Evolutionary conservation across 164 flowering plant genomes (phyloP), one percentile per base, ranked within the genome.

Genomic region (Vitis amurensis): DNA sequence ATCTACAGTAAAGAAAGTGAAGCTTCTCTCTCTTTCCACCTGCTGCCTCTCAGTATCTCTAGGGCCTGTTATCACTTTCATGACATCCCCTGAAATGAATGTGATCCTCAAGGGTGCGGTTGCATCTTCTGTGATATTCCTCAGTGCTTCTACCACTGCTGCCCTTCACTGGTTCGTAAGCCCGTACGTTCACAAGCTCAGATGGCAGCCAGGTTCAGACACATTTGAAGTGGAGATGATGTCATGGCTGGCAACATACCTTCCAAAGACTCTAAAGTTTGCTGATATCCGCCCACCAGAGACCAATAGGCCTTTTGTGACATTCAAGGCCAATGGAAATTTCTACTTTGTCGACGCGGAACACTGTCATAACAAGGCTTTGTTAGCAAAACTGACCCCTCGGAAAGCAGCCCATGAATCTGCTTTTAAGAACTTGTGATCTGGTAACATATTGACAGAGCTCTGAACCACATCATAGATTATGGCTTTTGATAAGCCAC

Each of bases 91-190:
- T 0, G 97, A 85, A 19, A 71, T 83, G 89, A 92, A 92, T 60
- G 95, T 94, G 66, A 92, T 94, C 72, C 69, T 92, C 67, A 92
- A 92, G 72, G 97, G 97, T 27, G 97, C 94, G 12, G 94, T 94
- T 62, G 97, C 98, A 27, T 84, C 97, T 10, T 27, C 97, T 37
- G 98, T 91, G 47, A 92, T 94, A 67, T 87, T 94, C 78, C 59
- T 94, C 23, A 92, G 98, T 77, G 99, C 99, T 71, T 71, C 97
- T 13, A 94, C 97, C 29, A 94, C 99, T 23, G 92, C 77, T 9
- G 88, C 80, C 49, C 97, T 94, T 68, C 97, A 94, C 81, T 94
- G 99, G 99, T 94, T 94, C 72, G 97, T 88, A 37, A 92, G 90
- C 86, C 97, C 97, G 4, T 94, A 94, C 58, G 72, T 94, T 74